phyloP scores from a whole-genome alignment of 495 filamentous ascomycete species.

The Neurospora pannonica region DNA sequence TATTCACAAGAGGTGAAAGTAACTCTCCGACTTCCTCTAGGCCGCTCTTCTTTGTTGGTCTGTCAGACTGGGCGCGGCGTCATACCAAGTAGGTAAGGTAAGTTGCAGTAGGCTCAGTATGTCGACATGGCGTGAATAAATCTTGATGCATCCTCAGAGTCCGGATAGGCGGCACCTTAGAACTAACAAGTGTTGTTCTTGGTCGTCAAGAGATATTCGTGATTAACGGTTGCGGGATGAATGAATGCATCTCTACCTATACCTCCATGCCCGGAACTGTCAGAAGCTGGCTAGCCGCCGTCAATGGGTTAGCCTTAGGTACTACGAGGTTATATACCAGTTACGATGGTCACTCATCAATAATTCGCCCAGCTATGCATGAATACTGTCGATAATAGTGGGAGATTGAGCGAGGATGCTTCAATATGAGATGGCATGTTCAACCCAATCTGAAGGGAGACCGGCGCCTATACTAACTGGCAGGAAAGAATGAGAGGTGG shows the following conservation, averaged over 20 bases:
- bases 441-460: background rate
- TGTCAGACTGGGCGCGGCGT: background rate
- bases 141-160: background rate
- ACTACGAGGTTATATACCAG: background rate
- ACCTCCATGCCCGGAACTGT: background rate
- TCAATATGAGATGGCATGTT: background rate
- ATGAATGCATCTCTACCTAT: background rate
- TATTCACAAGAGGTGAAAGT: background rate
- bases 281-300: background rate
- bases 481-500: background rate
- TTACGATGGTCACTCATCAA: background rate
- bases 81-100: background rate
- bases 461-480: background rate
- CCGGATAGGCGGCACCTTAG: background rate
- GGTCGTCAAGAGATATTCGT: background rate
- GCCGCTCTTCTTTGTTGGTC: background rate
- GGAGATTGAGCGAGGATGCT: background rate
- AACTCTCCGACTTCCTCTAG: background rate
- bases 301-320: background rate
- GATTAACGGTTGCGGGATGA: background rate
- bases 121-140: background rate
- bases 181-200: background rate
- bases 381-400: background rate
- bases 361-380: background rate
- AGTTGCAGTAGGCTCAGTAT: background rate